Conservation (phyloP, 169 alveolate species). For the Plasmodium gonderi region DNA sequence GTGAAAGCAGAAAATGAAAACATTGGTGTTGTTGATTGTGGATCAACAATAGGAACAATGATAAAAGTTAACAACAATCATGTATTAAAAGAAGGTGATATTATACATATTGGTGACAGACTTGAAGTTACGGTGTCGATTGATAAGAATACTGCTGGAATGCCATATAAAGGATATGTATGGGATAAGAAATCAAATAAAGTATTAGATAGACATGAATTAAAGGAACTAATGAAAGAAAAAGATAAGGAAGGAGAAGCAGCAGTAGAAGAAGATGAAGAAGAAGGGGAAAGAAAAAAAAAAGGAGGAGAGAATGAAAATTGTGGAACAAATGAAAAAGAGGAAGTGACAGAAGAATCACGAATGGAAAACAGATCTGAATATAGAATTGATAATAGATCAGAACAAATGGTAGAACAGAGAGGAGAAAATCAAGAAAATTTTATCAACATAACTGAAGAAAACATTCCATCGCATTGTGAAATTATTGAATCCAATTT, state of each 20-base stretch:
- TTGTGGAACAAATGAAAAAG: slow-evolving; percentile 3
- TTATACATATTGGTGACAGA: slow-evolving; percentile 89
- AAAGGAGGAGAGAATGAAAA: neutral
- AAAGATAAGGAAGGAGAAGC: neutral
- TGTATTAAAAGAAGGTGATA: slow-evolving; percentile 83
- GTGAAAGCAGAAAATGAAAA: slow-evolving; percentile 79
- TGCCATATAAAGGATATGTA: slow-evolving; percentile 79
- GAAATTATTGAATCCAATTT: slow-evolving; percentile 50
- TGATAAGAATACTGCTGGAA: slow-evolving; percentile 66
- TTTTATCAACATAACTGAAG: neutral
- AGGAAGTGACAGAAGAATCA: neutral
- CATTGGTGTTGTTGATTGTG: slow-evolving; percentile 87
- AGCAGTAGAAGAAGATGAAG: neutral
- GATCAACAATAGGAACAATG: slow-evolving; percentile 94
- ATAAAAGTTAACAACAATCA: slow-evolving; percentile 82
- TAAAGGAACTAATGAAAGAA: slow-evolving; percentile 30
- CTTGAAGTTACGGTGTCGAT: slow-evolving; percentile 84
- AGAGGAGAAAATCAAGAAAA: neutral
- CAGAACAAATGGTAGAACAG: neutral
- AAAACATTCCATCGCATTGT: slow-evolving; percentile 22
- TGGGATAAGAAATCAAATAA: slow-evolving; percentile 80
- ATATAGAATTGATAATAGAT: neutral
- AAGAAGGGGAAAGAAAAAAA: neutral
- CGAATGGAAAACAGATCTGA: neutral
- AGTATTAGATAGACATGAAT: slow-evolving; percentile 74